Conservation (phyloP, 177 flowering plant species). For the Vitis hybrid region DNA sequence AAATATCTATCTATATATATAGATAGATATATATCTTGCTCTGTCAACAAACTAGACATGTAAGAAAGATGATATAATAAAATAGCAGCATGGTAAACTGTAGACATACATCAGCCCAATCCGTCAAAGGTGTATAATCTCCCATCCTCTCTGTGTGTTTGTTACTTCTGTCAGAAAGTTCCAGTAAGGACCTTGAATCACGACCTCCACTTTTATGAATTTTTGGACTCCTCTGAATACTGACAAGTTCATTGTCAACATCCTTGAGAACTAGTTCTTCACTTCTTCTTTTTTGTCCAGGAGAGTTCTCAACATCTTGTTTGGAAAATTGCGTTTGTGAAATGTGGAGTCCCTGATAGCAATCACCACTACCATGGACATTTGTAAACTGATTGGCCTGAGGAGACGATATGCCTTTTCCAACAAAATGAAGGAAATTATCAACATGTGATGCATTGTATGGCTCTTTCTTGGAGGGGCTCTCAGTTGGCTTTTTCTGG, state of each 20-base stretch:
- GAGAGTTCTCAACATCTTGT: slow-evolving; percentile 14
- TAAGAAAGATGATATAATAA: background rate
- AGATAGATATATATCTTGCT: too few relatives aligned
- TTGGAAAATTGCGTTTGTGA: background rate
- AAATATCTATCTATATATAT: too few relatives aligned
- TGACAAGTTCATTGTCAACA: slow-evolving; percentile 14
- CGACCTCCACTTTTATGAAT: slow-evolving; percentile 22
- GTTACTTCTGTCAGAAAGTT: slow-evolving; percentile 15
- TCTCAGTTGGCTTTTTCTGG: slow-evolving; percentile 20
- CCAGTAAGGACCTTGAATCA: slow-evolving; percentile 13
- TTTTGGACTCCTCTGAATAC: slow-evolving; percentile 31
- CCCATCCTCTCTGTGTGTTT: slow-evolving; percentile 20
- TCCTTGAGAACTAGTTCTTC: slow-evolving; percentile 25
- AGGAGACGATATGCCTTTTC: slow-evolving; percentile 17
- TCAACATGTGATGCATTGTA: slow-evolving; percentile 4
- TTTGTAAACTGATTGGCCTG: slow-evolving; percentile 2
- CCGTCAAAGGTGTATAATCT: slow-evolving; percentile 15
- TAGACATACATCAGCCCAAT: slow-evolving; percentile 52
- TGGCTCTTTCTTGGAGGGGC: slow-evolving; percentile 9
- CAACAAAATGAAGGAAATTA: slow-evolving; percentile 2
- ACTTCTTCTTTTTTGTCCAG: slow-evolving; percentile 38
- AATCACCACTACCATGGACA: background rate
- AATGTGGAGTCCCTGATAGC: background rate
- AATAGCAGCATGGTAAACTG: background rate
- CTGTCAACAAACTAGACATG: background rate